Percentiles rank a stretch among this genome's conserved stretches.
Evolutionary conservation across 2,329 filamentous ascomycete species (phyloP).

Genomic region (Zelopaecilomyces penicillatus): DNA sequence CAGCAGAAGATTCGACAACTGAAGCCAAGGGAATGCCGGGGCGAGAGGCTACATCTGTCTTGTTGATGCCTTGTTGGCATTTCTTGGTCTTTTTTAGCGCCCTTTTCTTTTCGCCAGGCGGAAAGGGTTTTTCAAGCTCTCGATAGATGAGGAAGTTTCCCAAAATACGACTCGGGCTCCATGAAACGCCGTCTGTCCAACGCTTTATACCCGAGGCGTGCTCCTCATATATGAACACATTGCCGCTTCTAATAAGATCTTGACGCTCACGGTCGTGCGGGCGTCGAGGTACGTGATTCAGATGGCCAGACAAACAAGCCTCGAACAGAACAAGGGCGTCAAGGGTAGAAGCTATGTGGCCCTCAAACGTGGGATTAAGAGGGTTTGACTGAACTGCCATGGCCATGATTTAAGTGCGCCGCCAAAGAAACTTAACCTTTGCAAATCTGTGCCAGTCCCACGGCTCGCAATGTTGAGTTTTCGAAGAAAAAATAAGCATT

Average conservation of each 20-base stretch:
- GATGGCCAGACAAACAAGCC: constrained; percentile 60
- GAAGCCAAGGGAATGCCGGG: constrained; percentile 10
- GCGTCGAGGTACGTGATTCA: constrained; percentile 70
- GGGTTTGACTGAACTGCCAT: constrained; percentile 21
- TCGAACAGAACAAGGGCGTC: constrained; percentile 79
- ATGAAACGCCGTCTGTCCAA: constrained; percentile 87
- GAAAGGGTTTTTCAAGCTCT: constrained; percentile 69
- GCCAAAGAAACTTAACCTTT: constrained; percentile 12
- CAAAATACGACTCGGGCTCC: constrained; percentile 81
- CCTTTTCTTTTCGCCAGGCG: constrained; percentile 76
- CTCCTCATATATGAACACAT: constrained; percentile 88
- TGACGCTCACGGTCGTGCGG: constrained; percentile 78
- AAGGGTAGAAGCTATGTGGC: constrained; percentile 58
- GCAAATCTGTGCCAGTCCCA: not conserved
- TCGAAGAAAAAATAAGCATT: too few species aligned
- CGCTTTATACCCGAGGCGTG: constrained; percentile 84
- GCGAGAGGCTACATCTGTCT: constrained; percentile 21
- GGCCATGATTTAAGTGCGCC: constrained; percentile 10
- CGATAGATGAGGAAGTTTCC: constrained; percentile 82
- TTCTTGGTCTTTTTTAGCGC: constrained; percentile 62
- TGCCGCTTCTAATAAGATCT: constrained; percentile 71
- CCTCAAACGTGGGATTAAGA: constrained; percentile 57
- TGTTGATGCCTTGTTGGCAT: constrained; percentile 26
- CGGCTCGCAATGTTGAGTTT: too few species aligned
- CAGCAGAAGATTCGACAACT: constrained; percentile 10